Base-by-base conservation (phyloP, 2,329 filamentous ascomycete genomes). In the Davidsoniella eucalypti region DNA sequence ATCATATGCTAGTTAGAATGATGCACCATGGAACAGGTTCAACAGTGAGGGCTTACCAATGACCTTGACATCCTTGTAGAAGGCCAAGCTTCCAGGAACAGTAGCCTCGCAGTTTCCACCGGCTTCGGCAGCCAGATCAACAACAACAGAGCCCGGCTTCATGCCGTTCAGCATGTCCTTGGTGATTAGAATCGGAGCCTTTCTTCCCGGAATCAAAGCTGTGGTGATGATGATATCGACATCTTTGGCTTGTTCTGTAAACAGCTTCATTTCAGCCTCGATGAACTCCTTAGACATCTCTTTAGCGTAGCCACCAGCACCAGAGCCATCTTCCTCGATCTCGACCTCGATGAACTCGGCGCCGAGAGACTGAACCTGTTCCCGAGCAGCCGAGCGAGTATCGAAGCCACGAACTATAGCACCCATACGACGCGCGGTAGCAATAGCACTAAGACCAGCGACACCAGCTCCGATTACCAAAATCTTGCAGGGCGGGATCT, bases 201-300 rank as follows among this genome's bases (percentile, higher is more conserved):
- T 82, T 57, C 75, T 82, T 51, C 87, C 87, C 0, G 87, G 87
- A 54, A 94, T 94, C 58, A 94, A 65, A n/a, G 87, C 87, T 1
- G 87, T 94, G 1, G 87, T 94, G 61, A 94, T 84, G 54, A 94
- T 84, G 55, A 94, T 94, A 63, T 94, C 87, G 47, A 94, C 86
- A 38, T 94, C 87, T 53, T 77, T 75, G 54, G 83, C 84, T 63
- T 94, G 87, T 57, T 92, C 83, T 61, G 84, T 79, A 65, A 94
- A 94, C 0, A 94, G 72, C 63, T 85, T 88, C 86, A 93, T 93
- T 63, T 94, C 86, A 5, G 87, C 87, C 54, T 87, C 85, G 61
- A 92, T 87, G 59, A 94, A 94, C 57, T 90, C 87, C 59, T 90
- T 87, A 50, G 85, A 92, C 87, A 94, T 94, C 60, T 88, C 85